phyloP scores from a whole-genome alignment of 2,329 filamentous ascomycete species.

The Pyrenophora tritici-repentis region DNA sequence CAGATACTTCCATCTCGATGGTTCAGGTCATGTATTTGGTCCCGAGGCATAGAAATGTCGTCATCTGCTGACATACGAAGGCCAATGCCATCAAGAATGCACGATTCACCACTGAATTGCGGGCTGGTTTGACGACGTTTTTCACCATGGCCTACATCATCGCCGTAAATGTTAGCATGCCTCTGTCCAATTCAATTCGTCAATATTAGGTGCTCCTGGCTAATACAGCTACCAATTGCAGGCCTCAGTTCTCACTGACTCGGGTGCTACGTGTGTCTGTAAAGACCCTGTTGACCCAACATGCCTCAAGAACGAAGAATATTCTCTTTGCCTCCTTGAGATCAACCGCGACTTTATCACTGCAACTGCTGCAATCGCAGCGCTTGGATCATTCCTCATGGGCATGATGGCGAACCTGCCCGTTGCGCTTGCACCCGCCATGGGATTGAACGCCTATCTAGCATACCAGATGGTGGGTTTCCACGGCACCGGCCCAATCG shows the following conservation, averaged over 20 bases:
- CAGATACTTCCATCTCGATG: constrained; percentile 72
- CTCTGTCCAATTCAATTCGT: background rate
- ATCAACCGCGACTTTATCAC: constrained; percentile 82
- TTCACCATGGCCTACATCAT: constrained; percentile 64
- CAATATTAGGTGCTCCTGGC: constrained; percentile 37
- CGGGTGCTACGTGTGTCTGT: constrained; percentile 78
- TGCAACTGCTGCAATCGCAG: constrained; percentile 82
- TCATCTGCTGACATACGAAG: constrained; percentile 48
- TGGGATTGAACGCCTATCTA: constrained; percentile 90
- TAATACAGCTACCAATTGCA: constrained; percentile 2
- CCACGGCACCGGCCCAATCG: constrained; percentile 71
- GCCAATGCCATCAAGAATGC: constrained; percentile 73
- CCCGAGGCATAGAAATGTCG: background rate
- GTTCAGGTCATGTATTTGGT: constrained; percentile 76
- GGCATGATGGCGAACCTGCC: constrained; percentile 81
- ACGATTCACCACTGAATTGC: constrained; percentile 80
- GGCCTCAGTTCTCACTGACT: constrained; percentile 68
- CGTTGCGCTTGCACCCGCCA: constrained; percentile 72
- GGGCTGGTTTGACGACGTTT: constrained; percentile 77
- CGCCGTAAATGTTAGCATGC: constrained; percentile 58
- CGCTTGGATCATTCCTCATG: constrained; percentile 78
- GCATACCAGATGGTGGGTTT: constrained; percentile 79
- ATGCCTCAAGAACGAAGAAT: constrained; percentile 62
- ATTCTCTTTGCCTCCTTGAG: constrained; percentile 64
- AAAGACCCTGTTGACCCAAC: constrained; percentile 55